Evolutionary conservation across 805 yeast genomes (phyloP), one percentile per base, ranked within the genome.

Genomic region (Ogataea methylovora): DNA sequence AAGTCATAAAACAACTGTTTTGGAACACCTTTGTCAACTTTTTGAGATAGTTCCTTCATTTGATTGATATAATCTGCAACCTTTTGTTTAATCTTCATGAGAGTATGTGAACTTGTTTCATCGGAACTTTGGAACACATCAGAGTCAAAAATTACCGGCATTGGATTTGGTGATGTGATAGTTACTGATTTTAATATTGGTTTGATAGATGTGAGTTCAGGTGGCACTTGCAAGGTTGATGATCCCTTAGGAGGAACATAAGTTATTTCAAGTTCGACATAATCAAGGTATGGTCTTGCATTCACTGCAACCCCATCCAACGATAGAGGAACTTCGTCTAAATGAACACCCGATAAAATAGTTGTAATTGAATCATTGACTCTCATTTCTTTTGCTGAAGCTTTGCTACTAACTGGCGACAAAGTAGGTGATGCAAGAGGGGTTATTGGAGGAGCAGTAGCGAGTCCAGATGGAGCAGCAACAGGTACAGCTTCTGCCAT

Each of bases 1-100:
- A 49, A 25, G 28, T 49, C 54, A 29, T 42, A 38, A 29, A 40
- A 48, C 12, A 49, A 33, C 30, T 46, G 48, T 29, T 36, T 48
- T 8, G 46, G 51, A 11, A 49, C 34, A 13, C 54, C 54, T 21
- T 42, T 36, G 6, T 38, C 38, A 8, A 46, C 41, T 26, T 39
- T 47, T 27, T 34, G 35, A 1, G 51, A 31, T n/a, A 48, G 31
- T 3, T 21, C 28, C 22, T 40, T 43, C 25, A 48, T 34, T 15
- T 39, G 29, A n/a, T 24, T 20, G 15, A 48, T 31, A 20, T 43
- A 41, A 8, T 31, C 28, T 1, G 42, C 14, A 16, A 38, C 45
- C 29, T 41, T 30, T n/a, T 39, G 29, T 19, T 44, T 49, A 12
- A 45, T 33, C 23, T 33, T 32, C 12, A 26, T 26, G 7, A 45